These are phyloP conservation scores for Hypoxylon sp. DNA, from an alignment of 2,329 filamentous ascomycete species.

Conservation along the genomic window DNA sequence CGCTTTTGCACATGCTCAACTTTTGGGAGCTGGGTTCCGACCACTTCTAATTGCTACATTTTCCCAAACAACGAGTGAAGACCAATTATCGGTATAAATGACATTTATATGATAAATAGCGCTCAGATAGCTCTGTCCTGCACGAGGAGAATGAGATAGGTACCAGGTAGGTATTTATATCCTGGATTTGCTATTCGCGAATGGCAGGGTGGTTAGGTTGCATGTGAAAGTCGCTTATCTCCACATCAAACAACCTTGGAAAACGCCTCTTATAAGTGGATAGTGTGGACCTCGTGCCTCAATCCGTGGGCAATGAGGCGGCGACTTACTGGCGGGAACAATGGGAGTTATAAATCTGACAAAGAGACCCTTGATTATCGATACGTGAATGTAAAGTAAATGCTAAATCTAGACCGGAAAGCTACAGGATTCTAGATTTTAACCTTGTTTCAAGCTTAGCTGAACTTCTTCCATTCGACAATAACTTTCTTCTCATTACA, in stretches of 20 bases:
- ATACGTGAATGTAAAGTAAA: constrained; percentile 7
- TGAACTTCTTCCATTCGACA: constrained; percentile 12
- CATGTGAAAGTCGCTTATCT: constrained; percentile 43
- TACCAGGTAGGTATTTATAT: not conserved
- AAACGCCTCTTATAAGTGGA: constrained; percentile 23
- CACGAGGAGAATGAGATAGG: not conserved
- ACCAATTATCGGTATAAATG: not conserved
- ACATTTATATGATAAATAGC: not conserved
- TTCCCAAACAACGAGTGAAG: not conserved
- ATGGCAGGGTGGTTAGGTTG: constrained; percentile 29
- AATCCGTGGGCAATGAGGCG: constrained; percentile 30
- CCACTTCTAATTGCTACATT: not conserved
- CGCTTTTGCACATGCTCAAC: constrained; percentile 23
- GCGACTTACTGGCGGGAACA: constrained; percentile 6
- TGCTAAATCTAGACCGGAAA: constrained; percentile 17
- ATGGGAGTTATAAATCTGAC: constrained; percentile 15
- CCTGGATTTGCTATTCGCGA: not conserved
- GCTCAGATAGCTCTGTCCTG: not conserved
- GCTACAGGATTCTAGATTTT: constrained; percentile 14
- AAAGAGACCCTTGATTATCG: constrained; percentile 6
- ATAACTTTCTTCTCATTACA: constrained; percentile 2
- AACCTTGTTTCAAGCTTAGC: constrained; percentile 21
- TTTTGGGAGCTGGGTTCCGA: not conserved
- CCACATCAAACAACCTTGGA: constrained; percentile 21
- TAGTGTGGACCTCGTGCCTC: constrained; percentile 26